These are phyloP conservation scores for Pichia heedii DNA, from an alignment of 805 yeast genomes.

Conservation along the genomic window DNA sequence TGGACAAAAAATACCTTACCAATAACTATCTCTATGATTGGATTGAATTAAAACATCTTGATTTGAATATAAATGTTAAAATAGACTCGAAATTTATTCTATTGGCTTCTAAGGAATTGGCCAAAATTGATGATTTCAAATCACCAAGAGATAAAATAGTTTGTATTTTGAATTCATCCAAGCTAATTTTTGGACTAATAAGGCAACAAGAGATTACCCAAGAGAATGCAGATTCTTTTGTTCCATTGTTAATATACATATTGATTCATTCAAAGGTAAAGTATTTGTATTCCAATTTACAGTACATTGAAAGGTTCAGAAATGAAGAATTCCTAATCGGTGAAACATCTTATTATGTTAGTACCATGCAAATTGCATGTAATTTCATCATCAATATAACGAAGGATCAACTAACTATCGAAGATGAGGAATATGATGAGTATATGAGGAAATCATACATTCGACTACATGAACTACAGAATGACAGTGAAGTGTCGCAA, in stretches of 20 bases:
- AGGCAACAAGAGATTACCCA: slow-evolving; percentile 47
- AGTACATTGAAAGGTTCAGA: slow-evolving; percentile 79
- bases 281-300: slow-evolving; percentile 65
- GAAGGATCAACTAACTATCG: slow-evolving; percentile 48
- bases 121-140: slow-evolving; percentile 70
- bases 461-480: slow-evolving; percentile 15
- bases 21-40: slow-evolving; percentile 33
- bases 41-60: slow-evolving; percentile 69
- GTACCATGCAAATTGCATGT: slow-evolving; percentile 85
- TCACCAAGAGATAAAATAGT: slow-evolving; percentile 94
- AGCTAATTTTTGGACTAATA: slow-evolving; percentile 81
- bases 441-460: slow-evolving; percentile 37
- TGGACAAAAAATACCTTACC: slow-evolving; percentile 54
- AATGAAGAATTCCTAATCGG: slow-evolving; percentile 69
- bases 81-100: slow-evolving; percentile 45
- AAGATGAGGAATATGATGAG: slow-evolving; percentile 49
- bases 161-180: slow-evolving; percentile 84
- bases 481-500: slow-evolving; percentile 18
- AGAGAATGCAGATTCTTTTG: slow-evolving; percentile 88
- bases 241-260: slow-evolving; percentile 81
- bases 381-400: slow-evolving; percentile 62
- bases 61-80: slow-evolving; percentile 46
- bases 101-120: slow-evolving; percentile 66
- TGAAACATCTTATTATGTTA: slow-evolving; percentile 84
- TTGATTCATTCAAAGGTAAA: slow-evolving; percentile 60